Percentiles rank a stretch among this genome's conserved stretches.
These are phyloP conservation scores for Nicotiana otophora DNA, from an alignment of 257 asterid genomes.

Conservation along the genomic window DNA sequence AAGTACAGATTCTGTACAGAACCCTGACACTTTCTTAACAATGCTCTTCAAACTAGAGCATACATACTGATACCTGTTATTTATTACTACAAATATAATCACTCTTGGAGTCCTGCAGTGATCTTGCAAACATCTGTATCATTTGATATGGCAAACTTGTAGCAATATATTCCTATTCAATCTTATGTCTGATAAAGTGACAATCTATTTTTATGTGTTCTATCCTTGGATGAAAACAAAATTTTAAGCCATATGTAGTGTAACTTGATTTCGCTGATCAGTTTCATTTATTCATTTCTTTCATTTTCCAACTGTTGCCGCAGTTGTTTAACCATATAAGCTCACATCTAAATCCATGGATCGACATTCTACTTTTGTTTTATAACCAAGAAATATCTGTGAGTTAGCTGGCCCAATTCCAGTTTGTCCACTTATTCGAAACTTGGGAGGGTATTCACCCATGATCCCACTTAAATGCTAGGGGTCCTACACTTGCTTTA, in stretches of 20 bases:
- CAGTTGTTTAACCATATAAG: background rate
- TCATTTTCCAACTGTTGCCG: background rate
- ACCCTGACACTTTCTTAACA: background rate
- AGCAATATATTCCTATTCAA: background rate
- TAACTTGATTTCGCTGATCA: background rate
- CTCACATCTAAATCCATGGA: background rate
- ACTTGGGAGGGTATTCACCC: background rate
- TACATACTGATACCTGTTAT: background rate
- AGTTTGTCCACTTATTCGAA: background rate
- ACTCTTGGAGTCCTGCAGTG: background rate
- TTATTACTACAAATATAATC: background rate
- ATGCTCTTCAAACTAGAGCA: background rate
- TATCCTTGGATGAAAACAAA: background rate
- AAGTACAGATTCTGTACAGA: background rate
- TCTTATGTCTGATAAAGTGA: background rate
- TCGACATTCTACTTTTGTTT: background rate
- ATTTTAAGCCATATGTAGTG: background rate
- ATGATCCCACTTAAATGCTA: background rate
- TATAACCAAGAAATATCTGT: background rate
- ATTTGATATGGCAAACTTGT: background rate
- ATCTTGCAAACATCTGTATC: background rate
- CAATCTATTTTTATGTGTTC: background rate
- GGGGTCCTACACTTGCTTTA: background rate
- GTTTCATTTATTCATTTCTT: background rate
- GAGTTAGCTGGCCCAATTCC: background rate